Percentiles rank a stretch among this genome's conserved stretches.
phyloP scores from a whole-genome alignment of 805 yeast genomes.

The Cephaloascus fragrans region DNA sequence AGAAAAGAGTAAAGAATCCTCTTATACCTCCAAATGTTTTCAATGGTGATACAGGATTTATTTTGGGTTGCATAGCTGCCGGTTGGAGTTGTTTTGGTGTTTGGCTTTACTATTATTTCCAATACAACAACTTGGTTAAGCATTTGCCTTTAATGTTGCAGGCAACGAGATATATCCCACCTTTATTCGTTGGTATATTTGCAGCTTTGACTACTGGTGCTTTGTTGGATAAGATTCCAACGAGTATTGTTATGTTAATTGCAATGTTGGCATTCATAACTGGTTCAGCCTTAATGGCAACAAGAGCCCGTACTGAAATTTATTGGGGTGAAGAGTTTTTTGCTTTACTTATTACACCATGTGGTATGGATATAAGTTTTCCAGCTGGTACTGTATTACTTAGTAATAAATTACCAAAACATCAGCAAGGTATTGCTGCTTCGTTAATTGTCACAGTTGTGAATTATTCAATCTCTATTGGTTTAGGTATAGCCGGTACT shows the following conservation, averaged over 20 bases:
- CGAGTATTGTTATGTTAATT: conserved; percentile 38
- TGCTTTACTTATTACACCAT: conserved; percentile 44
- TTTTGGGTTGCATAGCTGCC: conserved; percentile 39
- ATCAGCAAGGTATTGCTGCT: conserved; percentile 73
- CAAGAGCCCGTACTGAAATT: conserved; percentile 47
- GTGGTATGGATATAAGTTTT: conserved; percentile 74
- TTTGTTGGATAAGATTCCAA: conserved; percentile 33
- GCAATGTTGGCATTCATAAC: conserved; percentile 45
- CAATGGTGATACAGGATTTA: conserved; percentile 32
- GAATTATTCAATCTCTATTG: conserved; percentile 61
- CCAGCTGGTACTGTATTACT: conserved; percentile 64
- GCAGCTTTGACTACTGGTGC: conserved; percentile 47
- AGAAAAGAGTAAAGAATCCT: conserved; percentile 34
- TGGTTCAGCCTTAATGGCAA: conserved; percentile 42
- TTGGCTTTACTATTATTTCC: conserved; percentile 58
- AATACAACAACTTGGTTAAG: conserved; percentile 38
- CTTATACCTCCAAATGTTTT: conserved; percentile 43
- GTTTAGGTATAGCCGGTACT: conserved; percentile 60
- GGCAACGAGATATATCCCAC: conserved; percentile 13
- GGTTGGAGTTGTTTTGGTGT: conserved; percentile 80
- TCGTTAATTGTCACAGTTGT: conserved; percentile 61
- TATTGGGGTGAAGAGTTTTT: conserved; percentile 53
- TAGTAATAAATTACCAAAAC: conserved; percentile 46
- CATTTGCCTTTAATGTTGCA: conserved; percentile 31
- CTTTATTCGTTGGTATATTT: conserved; percentile 39